Conservation (phyloP, 2,329 filamentous ascomycete species). For the Aspergillus floridensis region DNA sequence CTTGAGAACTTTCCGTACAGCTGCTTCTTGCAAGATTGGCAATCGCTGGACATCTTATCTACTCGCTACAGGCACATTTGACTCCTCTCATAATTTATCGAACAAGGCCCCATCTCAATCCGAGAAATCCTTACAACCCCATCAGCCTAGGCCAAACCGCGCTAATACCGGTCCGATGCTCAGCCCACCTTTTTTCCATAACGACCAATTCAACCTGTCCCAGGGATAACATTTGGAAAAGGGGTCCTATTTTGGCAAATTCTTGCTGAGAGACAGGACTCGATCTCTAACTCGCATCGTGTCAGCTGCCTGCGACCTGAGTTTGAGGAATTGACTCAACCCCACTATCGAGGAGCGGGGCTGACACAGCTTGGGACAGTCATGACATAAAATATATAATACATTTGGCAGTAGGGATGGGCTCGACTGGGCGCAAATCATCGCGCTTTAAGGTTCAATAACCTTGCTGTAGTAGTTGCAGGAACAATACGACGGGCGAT, state of each 20-base stretch:
- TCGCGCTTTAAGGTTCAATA: too few species aligned
- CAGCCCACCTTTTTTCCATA: neutral
- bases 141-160: neutral
- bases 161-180: neutral
- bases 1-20: neutral
- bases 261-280: neutral
- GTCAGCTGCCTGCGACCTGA: neutral
- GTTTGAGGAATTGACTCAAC: neutral
- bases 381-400: too few species aligned
- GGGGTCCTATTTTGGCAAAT: neutral
- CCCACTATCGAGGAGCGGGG: neutral
- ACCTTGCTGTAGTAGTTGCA: too few species aligned
- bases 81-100: too few species aligned
- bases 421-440: too few species aligned
- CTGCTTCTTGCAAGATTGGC: neutral
- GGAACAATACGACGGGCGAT: too few species aligned
- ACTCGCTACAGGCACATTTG: too few species aligned
- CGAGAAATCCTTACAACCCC: neutral
- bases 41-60: neutral
- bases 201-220: too few species aligned
- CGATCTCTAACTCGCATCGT: neutral
- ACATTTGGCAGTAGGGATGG: too few species aligned
- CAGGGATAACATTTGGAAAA: neutral
- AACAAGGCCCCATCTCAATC: too few species aligned
- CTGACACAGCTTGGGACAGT: neutral